Evolutionary conservation across 352 stramenopile genomes (phyloP), one percentile per base, ranked within the genome.

Genomic region (Pythium periplocum): DNA sequence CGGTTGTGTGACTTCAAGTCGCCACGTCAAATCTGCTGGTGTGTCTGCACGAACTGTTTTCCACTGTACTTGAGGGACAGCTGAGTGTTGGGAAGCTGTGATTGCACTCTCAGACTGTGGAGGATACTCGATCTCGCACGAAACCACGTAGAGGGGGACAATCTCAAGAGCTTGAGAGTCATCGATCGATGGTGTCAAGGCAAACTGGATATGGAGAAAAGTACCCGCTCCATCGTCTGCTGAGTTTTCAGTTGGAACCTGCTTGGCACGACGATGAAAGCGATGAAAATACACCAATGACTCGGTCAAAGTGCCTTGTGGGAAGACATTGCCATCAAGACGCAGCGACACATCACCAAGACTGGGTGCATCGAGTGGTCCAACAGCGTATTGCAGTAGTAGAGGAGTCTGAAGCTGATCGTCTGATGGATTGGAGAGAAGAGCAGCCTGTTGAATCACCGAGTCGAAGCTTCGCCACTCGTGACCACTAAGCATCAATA

Each of bases 381-480:
- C 17, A 26, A 26, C 17, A 26, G 17, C 17, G 17, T 26, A 26
- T 26, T 26, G 17, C 17, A 26, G 17, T 26, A 26, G 17, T 26
- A 26, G 17, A 26, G 17, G 17, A 26, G 17, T 26, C 17, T 26
- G 17, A 26, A 26, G 17, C 17, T 26, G 17, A 26, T 26, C 17
- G 17, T 26, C 17, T 26, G 53, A 32, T 7, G 8, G 0, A 32
- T 48, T 33, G 0, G 26, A 42, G 1, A 33, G 37, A 6, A 43
- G 17, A 1, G 10, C 2, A 9, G 53, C 35, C 17, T 55, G 40
- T 43, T 52, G 53, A 36, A 68, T 37, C 2, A 63, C 41, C 1
- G 60, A 61, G 34, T 69, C 61, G 26, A 69, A 69, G 35, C 46
- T 69, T 45, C 61, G 45, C 7, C 6, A 38, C 26, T 51, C 4